Percentiles rank a stretch among this genome's conserved stretches.
Conservation (phyloP, 305 asterid species). For the Fraxinus baroniana region DNA sequence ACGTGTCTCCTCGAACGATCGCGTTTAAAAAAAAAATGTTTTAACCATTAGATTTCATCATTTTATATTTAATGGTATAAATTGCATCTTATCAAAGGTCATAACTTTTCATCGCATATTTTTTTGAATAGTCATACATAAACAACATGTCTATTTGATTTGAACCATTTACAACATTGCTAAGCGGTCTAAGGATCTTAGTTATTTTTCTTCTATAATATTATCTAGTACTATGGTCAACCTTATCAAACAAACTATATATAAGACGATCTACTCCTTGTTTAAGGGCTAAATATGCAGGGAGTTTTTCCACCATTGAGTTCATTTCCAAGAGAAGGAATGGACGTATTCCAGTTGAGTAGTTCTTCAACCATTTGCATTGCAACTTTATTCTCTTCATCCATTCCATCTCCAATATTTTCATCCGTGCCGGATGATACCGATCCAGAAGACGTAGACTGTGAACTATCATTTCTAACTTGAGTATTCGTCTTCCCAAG, state of each 20-base stretch:
- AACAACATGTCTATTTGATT: too few species aligned
- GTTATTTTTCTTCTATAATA: not conserved
- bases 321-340: slow-evolving; percentile 22
- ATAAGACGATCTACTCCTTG: slow-evolving; percentile 8
- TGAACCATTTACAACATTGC: not conserved
- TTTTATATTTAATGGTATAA: too few species aligned
- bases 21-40: too few species aligned
- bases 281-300: not conserved
- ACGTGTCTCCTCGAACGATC: too few species aligned
- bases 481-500: slow-evolving; percentile 30
- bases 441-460: slow-evolving; percentile 25
- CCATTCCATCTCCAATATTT: slow-evolving; percentile 29
- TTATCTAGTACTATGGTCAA: not conserved
- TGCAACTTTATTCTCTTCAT: slow-evolving; percentile 64
- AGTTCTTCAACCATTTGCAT: slow-evolving; percentile 84
- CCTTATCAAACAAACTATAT: slow-evolving; percentile 10
- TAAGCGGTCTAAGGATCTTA: not conserved
- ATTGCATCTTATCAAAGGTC: too few species aligned
- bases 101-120: too few species aligned
- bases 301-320: not conserved
- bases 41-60: too few species aligned
- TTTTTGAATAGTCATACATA: too few species aligned
- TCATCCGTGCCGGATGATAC: slow-evolving; percentile 21
- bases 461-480: not conserved
- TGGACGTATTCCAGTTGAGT: slow-evolving; percentile 49